These are phyloP conservation scores for Hanseniaspora lindneri DNA, from an alignment of 805 yeast genomes.

Conservation along the genomic window DNA sequence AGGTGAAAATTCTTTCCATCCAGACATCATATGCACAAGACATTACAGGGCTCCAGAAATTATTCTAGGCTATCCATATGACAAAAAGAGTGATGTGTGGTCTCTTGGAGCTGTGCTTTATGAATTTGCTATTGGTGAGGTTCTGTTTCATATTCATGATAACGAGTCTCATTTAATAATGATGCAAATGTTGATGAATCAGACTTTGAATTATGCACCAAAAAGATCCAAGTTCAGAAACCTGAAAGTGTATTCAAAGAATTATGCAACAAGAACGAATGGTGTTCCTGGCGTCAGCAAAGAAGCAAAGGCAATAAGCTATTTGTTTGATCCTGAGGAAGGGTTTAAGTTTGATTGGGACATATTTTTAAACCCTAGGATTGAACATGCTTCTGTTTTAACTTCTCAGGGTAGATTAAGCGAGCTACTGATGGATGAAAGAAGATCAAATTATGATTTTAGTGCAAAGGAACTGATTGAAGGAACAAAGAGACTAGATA, in stretches of 20 bases:
- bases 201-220: constrained; percentile 3
- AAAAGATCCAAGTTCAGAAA: constrained; percentile 7
- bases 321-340: constrained; percentile 7
- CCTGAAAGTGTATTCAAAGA: constrained; percentile 7
- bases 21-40: constrained; percentile 82
- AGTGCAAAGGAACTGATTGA: constrained; percentile 9
- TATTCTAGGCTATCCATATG: constrained; percentile 90
- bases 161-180: constrained; percentile 87
- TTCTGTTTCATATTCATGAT: constrained; percentile 88
- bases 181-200: constrained; percentile 58
- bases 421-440: constrained; percentile 4
- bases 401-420: constrained; percentile 3
- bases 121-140: constrained; percentile 87
- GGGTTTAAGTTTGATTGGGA: constrained; percentile 14
- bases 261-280: neutral
- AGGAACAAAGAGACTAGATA: constrained; percentile 11
- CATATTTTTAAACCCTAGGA: constrained; percentile 3
- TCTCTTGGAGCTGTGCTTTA: constrained; percentile 87
- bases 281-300: neutral
- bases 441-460: constrained; percentile 9
- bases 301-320: constrained; percentile 13
- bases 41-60: constrained; percentile 97
- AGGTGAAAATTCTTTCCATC: constrained; percentile 86
- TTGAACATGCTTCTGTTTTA: constrained; percentile 3
- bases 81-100: constrained; percentile 95